Percentiles rank a stretch among this genome's conserved stretches.
Evolutionary conservation across 306 rosid species (phyloP).

Genomic region (Pachyrhizus erosus): DNA sequence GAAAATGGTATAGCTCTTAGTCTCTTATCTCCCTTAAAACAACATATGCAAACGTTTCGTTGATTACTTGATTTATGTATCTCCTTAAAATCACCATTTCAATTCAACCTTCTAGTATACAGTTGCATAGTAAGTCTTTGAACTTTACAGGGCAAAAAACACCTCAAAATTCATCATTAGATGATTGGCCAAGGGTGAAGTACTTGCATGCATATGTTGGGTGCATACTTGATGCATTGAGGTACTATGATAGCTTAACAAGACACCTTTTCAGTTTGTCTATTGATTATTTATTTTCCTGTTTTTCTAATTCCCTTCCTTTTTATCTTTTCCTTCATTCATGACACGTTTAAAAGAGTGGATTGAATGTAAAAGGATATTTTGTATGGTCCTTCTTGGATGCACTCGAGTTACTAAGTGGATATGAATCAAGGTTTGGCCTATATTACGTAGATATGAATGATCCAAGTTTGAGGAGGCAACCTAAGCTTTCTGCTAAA

Average conservation of each 20-base stretch:
- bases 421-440: constrained; percentile 57
- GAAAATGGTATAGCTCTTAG: constrained; percentile 53
- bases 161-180: constrained; percentile 55
- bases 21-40: too few relatives aligned
- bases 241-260: constrained; percentile 49
- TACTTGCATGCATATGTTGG: constrained; percentile 55
- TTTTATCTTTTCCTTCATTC: not conserved
- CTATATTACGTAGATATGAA: constrained; percentile 55
- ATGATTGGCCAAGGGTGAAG: constrained; percentile 63
- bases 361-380: constrained; percentile 67
- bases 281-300: not conserved
- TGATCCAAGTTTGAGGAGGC: constrained; percentile 60
- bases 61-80: not conserved
- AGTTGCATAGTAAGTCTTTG: not conserved
- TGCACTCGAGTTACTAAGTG: constrained; percentile 52
- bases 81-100: not conserved
- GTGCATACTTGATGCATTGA: constrained; percentile 47
- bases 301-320: not conserved
- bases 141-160: constrained; percentile 57
- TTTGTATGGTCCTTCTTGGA: constrained; percentile 79
- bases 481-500: constrained; percentile 62
- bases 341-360: constrained; percentile 51
- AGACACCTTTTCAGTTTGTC: not conserved
- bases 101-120: not conserved
- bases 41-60: not conserved